Evolutionary conservation across 2,329 filamentous ascomycete species (phyloP), one percentile per base, ranked within the genome.

Genomic region (Penicillium sp.): DNA sequence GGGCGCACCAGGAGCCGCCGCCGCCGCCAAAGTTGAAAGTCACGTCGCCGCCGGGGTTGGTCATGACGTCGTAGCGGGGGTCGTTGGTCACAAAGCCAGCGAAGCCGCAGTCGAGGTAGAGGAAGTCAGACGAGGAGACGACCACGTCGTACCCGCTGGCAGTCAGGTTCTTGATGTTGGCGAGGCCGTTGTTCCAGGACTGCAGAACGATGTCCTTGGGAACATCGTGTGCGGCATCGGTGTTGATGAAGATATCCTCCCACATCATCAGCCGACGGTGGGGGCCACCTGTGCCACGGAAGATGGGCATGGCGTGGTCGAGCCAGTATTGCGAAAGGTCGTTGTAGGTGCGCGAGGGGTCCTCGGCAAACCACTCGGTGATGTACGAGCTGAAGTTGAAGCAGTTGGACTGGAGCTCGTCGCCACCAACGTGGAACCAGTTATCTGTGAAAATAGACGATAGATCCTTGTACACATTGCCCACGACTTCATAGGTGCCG

Each of bases 1-100:
- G 83, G 0, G 79, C 80, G 67, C 83, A 86, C 83, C 83, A 86
- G n/a, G 80, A 83, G 17, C 83, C 83, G 41, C 83, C 83, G 22
- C 57, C 63, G 47, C 79, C 83, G n/a, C 76, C 76, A 68, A 81
- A 86, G 76, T 86, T 85, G 79, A 84, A 85, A 67, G 76, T 83
- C 4, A 77, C 70, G 0, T 68, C 70, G 17, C 67, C 68, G 6
- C 81, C 78, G 0, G 83, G 83, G 69, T 86, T 86, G 45, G 69
- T 68, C 75, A 80, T 77, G 35, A 82, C 80, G 66, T 86, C 79
- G 76, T 86, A 86, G 15, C 83, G 80, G 3, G 78, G 77, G 60
- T 86, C 84, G 61, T 86, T 86, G 68, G 78, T 75, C 20, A 85
- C 76, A 68, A 78, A 83, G 59, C 83, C 83, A 25, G 83, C 83